Base-by-base conservation (phyloP, 2,329 filamentous ascomycete species). In the Celoporthe dispersa region DNA sequence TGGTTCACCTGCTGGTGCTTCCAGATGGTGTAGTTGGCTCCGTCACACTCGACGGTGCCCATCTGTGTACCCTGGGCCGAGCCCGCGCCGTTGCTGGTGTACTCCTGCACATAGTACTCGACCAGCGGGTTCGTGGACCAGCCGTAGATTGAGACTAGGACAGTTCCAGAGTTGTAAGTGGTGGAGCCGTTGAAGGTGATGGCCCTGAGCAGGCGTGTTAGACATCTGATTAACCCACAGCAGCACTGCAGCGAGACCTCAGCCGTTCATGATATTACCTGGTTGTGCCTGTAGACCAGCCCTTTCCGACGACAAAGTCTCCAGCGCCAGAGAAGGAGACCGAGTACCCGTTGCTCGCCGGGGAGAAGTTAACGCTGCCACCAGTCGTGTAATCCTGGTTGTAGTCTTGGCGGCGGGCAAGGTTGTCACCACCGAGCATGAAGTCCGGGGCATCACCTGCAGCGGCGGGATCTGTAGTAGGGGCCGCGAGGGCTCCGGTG, bases 231-330 rank as follows among this genome's bases (percentile, higher is more conserved):
- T 9, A 9, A 9, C 35, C 35, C 35, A 37, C 35, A 9, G 9
- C 19, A 8, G 5, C 16, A 48, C 6, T 7, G 6, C 6, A 7
- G 22, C 6, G 5, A 48, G 19, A 22, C 1, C 5, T 48, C 41
- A 8, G 16, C 1, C 5, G 1, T 22, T 22, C 19, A 41, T 51
- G 64, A 44, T n/a, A 60, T 60, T 81, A 87, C 86, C 84, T 81
- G 22, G 79, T 79, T 53, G 79, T 81, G 61, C 87, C 87, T 44
- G 84, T 83, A 66, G 80, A 83, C 87, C 87, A 89, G 61, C 87
- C 87, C 76, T 88, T 89, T 66, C 87, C 87, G 72, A 82, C 85
- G 57, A 88, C 86, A 69, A 88, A 87, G 78, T 88, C 86, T 28
- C 83, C 83, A 7, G 77, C 79, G 70, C 81, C 79, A 9, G 75